These are phyloP conservation scores for Lolium multiflorum DNA, from an alignment of 176 grass and related monocot genomes.

Conservation along the genomic window DNA sequence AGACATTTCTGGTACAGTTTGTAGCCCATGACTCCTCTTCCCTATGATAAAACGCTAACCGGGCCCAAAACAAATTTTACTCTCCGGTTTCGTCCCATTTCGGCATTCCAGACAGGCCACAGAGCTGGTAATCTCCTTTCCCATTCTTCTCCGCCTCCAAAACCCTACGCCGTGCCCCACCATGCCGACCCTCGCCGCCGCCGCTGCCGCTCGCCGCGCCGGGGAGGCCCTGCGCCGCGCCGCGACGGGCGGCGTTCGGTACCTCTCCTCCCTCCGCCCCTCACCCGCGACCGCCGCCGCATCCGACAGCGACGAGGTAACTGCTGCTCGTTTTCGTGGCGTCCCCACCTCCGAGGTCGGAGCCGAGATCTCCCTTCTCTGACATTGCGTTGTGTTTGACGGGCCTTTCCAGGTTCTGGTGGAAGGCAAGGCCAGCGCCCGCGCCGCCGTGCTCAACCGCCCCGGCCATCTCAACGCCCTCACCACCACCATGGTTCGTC, in stretches of 20 bases:
- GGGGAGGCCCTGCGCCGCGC: slow-evolving; percentile 37
- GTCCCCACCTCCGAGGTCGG: neutral
- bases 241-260: neutral
- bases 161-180: slow-evolving; percentile 44
- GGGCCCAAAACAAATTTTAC: neutral
- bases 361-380: slow-evolving; percentile 10
- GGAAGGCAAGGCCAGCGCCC: slow-evolving; percentile 80
- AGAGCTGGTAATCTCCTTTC: slow-evolving; percentile 2
- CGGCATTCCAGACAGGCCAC: slow-evolving; percentile 24
- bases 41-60: neutral
- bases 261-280: slow-evolving; percentile 33
- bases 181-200: slow-evolving; percentile 53
- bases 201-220: slow-evolving; percentile 48
- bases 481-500: slow-evolving; percentile 68
- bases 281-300: slow-evolving; percentile 8
- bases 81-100: slow-evolving; percentile 3
- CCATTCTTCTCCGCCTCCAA: slow-evolving; percentile 26
- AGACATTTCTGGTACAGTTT: neutral
- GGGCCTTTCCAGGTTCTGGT: slow-evolving; percentile 62
- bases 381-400: neutral
- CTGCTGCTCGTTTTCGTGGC: neutral
- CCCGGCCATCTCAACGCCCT: slow-evolving; percentile 74
- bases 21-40: neutral
- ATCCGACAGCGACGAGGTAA: slow-evolving; percentile 59
- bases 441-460: slow-evolving; percentile 81